Conservation (phyloP, 768 basidiomycete species). For the Leccinum longicurvipes region DNA sequence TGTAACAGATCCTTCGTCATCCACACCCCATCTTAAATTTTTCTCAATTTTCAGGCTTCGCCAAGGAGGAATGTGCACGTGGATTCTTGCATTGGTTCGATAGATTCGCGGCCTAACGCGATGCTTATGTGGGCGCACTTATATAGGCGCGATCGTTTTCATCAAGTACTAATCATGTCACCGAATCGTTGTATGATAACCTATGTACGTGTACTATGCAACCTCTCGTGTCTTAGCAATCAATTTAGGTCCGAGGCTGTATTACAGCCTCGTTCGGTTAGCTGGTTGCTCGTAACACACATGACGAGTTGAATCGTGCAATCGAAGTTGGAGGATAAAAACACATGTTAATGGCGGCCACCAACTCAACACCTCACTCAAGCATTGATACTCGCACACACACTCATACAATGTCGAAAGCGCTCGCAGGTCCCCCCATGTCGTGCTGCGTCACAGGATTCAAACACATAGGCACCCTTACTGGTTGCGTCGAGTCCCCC, state of each 20-base stretch:
- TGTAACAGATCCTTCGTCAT: background rate
- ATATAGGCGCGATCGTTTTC: background rate
- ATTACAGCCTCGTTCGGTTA: background rate
- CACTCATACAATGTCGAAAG: constrained; percentile 15
- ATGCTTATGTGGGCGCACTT: background rate
- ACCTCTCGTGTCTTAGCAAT: background rate
- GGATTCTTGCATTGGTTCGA: constrained; percentile 51
- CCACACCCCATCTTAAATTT: background rate
- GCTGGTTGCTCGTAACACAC: too few species aligned
- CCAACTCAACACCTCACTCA: background rate
- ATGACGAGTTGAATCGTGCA: background rate
- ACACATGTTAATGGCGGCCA: background rate
- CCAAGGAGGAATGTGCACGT: constrained; percentile 56
- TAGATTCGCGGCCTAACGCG: constrained; percentile 35
- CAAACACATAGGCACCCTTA: constrained; percentile 47
- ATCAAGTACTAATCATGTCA: background rate
- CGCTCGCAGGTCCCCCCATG: constrained; percentile 41
- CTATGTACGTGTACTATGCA: too few species aligned
- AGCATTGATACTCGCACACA: background rate
- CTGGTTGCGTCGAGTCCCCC: constrained; percentile 41
- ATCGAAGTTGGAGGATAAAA: background rate
- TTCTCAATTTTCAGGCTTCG: constrained; percentile 44
- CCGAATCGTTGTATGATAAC: constrained; percentile 11
- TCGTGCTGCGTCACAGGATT: constrained; percentile 49
- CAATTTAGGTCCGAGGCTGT: background rate